Evolutionary conservation across 2,329 filamentous ascomycete species (phyloP).

Genomic region (Aspergillus felis): DNA sequence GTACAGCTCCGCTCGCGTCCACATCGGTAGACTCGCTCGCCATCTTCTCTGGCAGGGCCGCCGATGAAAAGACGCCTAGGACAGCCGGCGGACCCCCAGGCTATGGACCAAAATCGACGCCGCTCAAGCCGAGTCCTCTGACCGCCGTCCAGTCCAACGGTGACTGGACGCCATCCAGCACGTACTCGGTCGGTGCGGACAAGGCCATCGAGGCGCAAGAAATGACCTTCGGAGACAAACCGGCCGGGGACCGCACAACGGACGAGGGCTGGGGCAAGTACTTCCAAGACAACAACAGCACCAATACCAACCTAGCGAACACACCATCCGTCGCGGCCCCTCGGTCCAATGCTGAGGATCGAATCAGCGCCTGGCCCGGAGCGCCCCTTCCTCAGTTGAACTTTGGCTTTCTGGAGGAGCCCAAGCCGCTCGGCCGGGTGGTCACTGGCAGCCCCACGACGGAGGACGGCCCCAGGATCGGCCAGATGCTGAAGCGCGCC

Average conservation of each 20-base stretch:
- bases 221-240: conserved; percentile 10
- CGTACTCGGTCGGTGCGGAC: conserved; percentile 18
- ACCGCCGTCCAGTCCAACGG: conserved; percentile 29
- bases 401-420: conserved; percentile 34
- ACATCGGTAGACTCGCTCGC: conserved; percentile 38
- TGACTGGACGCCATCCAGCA: conserved; percentile 17
- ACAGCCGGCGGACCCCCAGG: conserved; percentile 16
- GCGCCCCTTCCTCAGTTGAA: conserved; percentile 33
- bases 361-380: conserved; percentile 40
- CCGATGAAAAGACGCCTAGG: conserved; percentile 30
- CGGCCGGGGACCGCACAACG: conserved; percentile 38
- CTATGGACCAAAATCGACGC: conserved; percentile 17
- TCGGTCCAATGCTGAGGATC: conserved; percentile 30
- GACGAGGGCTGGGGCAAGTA: conserved; percentile 49
- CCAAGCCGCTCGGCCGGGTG: conserved; percentile 39
- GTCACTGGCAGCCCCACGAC: conserved; percentile 42
- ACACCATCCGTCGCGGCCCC: conserved; percentile 11
- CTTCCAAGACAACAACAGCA: conserved; percentile 38
- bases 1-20: conserved; percentile 31
- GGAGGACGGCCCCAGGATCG: conserved; percentile 26
- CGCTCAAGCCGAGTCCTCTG: conserved; percentile 23
- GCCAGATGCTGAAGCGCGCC: conserved; percentile 29
- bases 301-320: conserved; percentile 16
- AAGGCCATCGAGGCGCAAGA: conserved; percentile 18
- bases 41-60: conserved; percentile 37